A percentile compares a stretch with the other conserved stretches of the same genome.
Evolutionary conservation across 257 asterid species (phyloP).

Genomic region (Fraxinus anomala): DNA sequence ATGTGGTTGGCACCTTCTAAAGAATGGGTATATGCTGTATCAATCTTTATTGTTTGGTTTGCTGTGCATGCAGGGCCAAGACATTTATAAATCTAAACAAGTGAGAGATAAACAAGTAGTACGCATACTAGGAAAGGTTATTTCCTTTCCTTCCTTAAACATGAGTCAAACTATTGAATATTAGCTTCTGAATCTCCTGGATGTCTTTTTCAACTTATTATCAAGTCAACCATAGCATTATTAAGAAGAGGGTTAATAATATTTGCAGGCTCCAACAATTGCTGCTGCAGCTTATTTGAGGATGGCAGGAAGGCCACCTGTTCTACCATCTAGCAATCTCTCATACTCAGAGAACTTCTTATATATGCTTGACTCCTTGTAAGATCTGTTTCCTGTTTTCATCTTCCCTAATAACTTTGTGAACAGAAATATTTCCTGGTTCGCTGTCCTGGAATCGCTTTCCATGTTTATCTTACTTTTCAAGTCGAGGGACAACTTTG

Average conservation of each 20-base stretch:
- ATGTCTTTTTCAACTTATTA: conserved; percentile 1
- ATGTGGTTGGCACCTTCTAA: conserved; percentile 6
- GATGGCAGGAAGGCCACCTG: conserved; percentile 98
- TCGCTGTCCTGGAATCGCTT: conserved; percentile 1
- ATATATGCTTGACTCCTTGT: conserved; percentile 99
- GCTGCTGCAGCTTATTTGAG: conserved; percentile 99
- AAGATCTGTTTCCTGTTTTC: conserved; percentile 39
- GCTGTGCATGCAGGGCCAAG: conserved; percentile 65
- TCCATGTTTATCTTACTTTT: conserved; percentile 13
- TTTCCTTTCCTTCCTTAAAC: conserved; percentile 16
- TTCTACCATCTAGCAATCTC: conserved; percentile 90
- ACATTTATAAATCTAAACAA: conserved; percentile 80
- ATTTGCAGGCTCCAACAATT: conserved; percentile 90
- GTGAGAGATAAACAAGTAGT: conserved; percentile 92
- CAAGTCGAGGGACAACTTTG: conserved; percentile 11
- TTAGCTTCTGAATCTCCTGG: background rate
- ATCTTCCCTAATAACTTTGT: background rate
- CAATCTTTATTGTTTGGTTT: conserved; percentile 21
- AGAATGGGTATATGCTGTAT: conserved; percentile 6
- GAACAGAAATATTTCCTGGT: background rate
- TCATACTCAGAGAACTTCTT: conserved; percentile 97
- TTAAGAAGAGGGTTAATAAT: conserved; percentile 19
- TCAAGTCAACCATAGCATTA: background rate
- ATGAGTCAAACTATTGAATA: background rate
- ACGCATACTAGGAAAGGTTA: conserved; percentile 93